A percentile compares a stretch with the other conserved stretches of the same genome.
Conservation (phyloP, 768 basidiomycete species). For the Auricularia auricula-judae region DNA sequence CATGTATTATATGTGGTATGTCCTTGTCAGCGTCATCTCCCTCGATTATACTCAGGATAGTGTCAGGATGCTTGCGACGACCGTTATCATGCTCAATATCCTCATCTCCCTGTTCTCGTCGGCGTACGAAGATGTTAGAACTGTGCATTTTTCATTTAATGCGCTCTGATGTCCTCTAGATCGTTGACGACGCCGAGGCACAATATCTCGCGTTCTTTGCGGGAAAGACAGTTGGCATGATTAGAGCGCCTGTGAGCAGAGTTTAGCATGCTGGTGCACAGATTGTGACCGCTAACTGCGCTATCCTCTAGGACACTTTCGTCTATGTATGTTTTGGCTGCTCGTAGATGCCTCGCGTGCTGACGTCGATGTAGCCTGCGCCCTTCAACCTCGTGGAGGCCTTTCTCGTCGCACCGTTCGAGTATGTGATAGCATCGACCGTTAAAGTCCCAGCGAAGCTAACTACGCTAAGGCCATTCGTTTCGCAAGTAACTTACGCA, state of each 20-base stretch:
- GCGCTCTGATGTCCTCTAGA: constrained; percentile 27
- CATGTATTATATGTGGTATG: constrained; percentile 67
- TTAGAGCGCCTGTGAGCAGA: constrained; percentile 52
- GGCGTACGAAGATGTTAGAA: constrained; percentile 76
- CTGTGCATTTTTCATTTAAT: not conserved
- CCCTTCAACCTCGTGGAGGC: constrained; percentile 87
- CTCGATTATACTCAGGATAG: not conserved
- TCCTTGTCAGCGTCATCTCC: not conserved
- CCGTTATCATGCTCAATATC: constrained; percentile 81
- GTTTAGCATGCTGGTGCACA: not conserved
- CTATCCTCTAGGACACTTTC: not conserved
- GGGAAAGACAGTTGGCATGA: constrained; percentile 74
- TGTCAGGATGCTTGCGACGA: constrained; percentile 78
- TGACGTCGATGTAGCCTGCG: constrained; percentile 56
- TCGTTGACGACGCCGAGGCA: constrained; percentile 75
- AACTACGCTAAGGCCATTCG: constrained; percentile 22
- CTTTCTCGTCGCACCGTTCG: constrained; percentile 71
- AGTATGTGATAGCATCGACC: constrained; percentile 38
- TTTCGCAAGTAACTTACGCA: constrained; percentile 47
- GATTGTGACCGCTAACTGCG: not conserved
- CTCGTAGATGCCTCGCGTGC: not conserved
- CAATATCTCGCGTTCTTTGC: constrained; percentile 90
- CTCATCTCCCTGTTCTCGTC: constrained; percentile 93
- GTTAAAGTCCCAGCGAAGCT: constrained; percentile 4
- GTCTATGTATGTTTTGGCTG: not conserved